These are phyloP conservation scores for Rhamnella rubrinervis DNA, from an alignment of 331 rosid species.

Conservation along the genomic window DNA sequence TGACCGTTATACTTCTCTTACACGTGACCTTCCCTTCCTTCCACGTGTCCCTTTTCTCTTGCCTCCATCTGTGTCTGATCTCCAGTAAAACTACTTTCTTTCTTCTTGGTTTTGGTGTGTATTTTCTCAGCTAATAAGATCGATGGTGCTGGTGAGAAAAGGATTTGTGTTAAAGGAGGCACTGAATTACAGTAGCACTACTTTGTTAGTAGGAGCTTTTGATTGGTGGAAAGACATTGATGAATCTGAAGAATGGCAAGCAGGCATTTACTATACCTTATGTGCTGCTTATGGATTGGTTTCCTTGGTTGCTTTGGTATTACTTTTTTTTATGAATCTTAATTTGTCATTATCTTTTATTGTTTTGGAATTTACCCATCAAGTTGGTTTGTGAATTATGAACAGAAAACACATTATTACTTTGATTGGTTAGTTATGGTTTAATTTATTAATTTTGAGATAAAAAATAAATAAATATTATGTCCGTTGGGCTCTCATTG, in stretches of 20 bases:
- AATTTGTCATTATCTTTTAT: not conserved
- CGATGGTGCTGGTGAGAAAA: not conserved
- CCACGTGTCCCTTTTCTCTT: constrained; percentile 2
- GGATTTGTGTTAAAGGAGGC: not conserved
- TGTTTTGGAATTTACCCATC: not conserved
- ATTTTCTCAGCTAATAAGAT: not conserved
- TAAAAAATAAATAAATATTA: no score
- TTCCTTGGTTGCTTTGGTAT: constrained; percentile 58
- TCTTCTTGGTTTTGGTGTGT: not conserved
- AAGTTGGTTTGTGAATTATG: not conserved
- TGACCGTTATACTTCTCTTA: no score
- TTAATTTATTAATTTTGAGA: no score
- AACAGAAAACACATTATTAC: no score
- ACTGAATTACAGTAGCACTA: not conserved
- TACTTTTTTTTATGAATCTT: not conserved
- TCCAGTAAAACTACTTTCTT: not conserved
- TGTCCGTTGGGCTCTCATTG: no score
- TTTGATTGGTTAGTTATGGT: no score
- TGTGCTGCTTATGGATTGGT: constrained; percentile 49
- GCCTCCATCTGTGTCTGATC: not conserved
- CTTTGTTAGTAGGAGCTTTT: not conserved
- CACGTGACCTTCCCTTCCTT: constrained; percentile 3
- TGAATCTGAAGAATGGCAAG: constrained; percentile 44
- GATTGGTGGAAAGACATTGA: constrained; percentile 42
- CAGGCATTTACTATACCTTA: constrained; percentile 40